phyloP scores from a whole-genome alignment of 768 basidiomycete species.

The Cytidiella melzeri region DNA sequence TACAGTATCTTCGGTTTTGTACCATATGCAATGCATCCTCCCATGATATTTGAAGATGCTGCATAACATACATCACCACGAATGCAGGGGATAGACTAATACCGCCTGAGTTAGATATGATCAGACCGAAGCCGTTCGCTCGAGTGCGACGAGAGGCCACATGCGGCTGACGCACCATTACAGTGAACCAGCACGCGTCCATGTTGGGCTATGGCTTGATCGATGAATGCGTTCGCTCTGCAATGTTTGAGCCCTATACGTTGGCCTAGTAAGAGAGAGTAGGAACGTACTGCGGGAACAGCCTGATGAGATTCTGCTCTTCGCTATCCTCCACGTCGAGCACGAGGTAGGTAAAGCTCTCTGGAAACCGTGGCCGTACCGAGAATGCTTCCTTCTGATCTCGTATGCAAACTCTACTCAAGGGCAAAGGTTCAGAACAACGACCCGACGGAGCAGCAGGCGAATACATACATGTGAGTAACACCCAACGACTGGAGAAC shows the following conservation, averaged over 20 bases:
- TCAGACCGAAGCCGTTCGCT: background rate
- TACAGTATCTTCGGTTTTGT: constrained; percentile 89
- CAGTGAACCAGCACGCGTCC: constrained; percentile 86
- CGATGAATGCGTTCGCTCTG: constrained; percentile 76
- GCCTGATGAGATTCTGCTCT: constrained; percentile 88
- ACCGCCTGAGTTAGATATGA: constrained; percentile 47
- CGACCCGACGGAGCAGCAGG: background rate
- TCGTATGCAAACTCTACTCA: constrained; percentile 73
- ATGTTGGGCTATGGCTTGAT: constrained; percentile 53
- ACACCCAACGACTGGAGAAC: constrained; percentile 59
- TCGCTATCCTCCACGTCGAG: constrained; percentile 89
- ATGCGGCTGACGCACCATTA: constrained; percentile 50
- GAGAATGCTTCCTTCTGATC: constrained; percentile 89
- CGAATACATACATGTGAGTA: constrained; percentile 72
- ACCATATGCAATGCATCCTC: constrained; percentile 86
- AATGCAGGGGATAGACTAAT: constrained; percentile 86
- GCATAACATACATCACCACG: constrained; percentile 93
- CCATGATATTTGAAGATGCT: constrained; percentile 73
- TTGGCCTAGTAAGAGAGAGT: constrained; percentile 1
- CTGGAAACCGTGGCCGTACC: constrained; percentile 79
- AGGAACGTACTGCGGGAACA: constrained; percentile 72
- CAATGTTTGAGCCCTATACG: background rate
- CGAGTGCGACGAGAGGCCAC: background rate
- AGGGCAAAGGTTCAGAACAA: background rate
- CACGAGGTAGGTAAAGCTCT: constrained; percentile 69